Base-by-base conservation (phyloP, 2,329 filamentous ascomycete genomes). In the Seiridium cupressi region DNA sequence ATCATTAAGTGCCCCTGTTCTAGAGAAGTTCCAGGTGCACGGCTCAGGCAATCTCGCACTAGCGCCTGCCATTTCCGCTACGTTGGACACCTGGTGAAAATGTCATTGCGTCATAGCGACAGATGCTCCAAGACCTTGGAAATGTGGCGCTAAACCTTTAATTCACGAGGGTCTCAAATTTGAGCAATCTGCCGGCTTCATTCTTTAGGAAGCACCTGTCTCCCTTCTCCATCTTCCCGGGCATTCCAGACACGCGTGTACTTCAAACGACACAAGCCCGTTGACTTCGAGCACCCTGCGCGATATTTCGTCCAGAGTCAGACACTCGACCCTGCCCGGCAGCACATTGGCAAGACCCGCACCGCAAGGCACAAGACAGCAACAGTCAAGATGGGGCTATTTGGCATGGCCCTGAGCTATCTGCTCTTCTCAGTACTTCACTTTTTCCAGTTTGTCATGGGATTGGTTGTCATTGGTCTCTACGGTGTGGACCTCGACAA, bases 371-470 rank as follows among this genome's bases (percentile, higher is more conserved):
- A 44, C 38, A 35, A 36, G 11, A 10, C 13, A 57, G 11, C 4
- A 31, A 40, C 10, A 57, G 35, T 47, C 65, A 73, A 63, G 26
- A 83, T 84, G 81, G 79, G 78, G 53, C 58, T 81, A 61, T 69
- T 79, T 55, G 78, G 76, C 61, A 72, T 81, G 57, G 69, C 77
- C 26, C 58, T 74, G 68, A 77, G 79, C 72, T 85, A 84, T 64
- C 66, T 88, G 66, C 69, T 80, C 65, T 89, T 89, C 70, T 77
- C 81, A 32, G 65, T 82, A 64, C 76, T 93, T n/a, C 90, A 93
- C 71, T 81, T 93, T 73, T 76, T 89, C 62, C 91, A 94, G 70
- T 88, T 97, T 69, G 82, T 90, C 60, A 81, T 96, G 64, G 91
- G 87, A 11, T 76, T 96, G 60, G 84, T 89, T 1, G 89, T 95